Conservation (phyloP, 371 early-diverging fungal species). For the Batrachochytrium dendrobatidis region DNA sequence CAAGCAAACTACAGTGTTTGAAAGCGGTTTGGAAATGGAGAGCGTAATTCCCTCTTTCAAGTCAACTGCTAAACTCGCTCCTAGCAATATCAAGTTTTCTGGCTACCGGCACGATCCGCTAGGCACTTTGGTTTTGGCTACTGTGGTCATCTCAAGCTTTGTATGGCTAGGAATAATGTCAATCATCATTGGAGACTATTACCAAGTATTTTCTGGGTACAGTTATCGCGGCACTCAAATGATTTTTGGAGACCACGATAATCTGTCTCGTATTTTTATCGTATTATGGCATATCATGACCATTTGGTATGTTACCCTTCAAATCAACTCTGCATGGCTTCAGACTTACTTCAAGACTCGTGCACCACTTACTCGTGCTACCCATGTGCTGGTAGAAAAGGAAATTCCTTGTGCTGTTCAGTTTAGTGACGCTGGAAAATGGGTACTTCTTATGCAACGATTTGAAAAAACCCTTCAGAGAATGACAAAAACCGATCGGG, state of each 20-base stretch:
- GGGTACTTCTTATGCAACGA: not conserved
- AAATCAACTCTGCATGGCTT: constrained; percentile 33
- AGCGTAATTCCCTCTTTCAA: constrained; percentile 11
- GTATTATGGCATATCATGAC: constrained; percentile 62
- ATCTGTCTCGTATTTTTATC: constrained; percentile 54
- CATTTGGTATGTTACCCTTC: constrained; percentile 53
- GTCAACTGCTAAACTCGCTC: constrained; percentile 27
- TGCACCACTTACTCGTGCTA: constrained; percentile 38
- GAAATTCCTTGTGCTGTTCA: constrained; percentile 14
- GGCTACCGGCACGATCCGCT: constrained; percentile 54
- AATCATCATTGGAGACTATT: constrained; percentile 65
- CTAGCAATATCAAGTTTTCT: too few species aligned
- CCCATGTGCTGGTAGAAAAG: constrained; percentile 60
- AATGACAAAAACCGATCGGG: not conserved
- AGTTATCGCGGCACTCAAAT: constrained; percentile 26
- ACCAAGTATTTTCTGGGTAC: constrained; percentile 37
- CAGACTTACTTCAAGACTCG: constrained; percentile 61
- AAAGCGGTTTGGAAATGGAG: constrained; percentile 15
- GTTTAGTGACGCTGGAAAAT: constrained; percentile 5
- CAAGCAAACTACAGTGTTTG: constrained; percentile 11
- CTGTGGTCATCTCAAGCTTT: constrained; percentile 47
- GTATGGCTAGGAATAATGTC: constrained; percentile 60
- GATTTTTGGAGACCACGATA: constrained; percentile 47
- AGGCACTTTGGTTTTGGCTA: constrained; percentile 46
- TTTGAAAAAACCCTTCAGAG: not conserved